Evolutionary conservation across 441 rosid species (phyloP), one percentile per base, ranked within the genome.

Genomic region (Adansonia madagascariensis): DNA sequence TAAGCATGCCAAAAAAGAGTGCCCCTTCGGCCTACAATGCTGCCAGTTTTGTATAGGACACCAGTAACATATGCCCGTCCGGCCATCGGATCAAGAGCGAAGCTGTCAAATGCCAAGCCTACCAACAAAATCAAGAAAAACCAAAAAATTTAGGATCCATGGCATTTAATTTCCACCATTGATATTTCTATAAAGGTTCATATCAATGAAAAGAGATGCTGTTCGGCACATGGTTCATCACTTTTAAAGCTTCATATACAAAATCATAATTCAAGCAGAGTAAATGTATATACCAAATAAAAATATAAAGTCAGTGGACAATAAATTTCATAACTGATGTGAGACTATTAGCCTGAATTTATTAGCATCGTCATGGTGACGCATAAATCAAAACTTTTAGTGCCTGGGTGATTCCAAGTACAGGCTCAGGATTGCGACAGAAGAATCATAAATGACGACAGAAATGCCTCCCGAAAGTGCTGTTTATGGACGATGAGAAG

Each of bases 11-110:
- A 88, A 6, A 10, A 85, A 17, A 86, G 84, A 1, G 89, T 86
- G 63, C 88, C 90, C 74, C 88, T 80, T 70, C 85, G 91, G 12
- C 90, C 91, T 49, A 49, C 74, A 71, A 88, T 79, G 44, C 90
- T 79, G 49, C 90, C 14, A 82, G 85, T 76, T 82, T 86, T 27
- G 85, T 84, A 44, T 87, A 89, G 73, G 90, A 88, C 9, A 35
- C 85, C 90, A 18, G 91, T 85, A 78, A 86, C 78, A 78, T 85
- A 88, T 12, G 91, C 90, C 27, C 89, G 91, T 12, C 15, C 41
- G 41, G 41, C 41, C 41, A 35, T 35, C 41, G 41, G 41, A 35
- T 35, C 41, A 35, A 35, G 41, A 35, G 41, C 41, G 41, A 35
- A 35, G 41, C 41, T 35, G 41, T 35, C 6, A 35, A 35, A 35